A percentile compares a stretch with the other conserved stretches of the same genome.
Evolutionary conservation across 2,329 filamentous ascomycete species (phyloP).

Genomic region (Sclerotinia glacialis): DNA sequence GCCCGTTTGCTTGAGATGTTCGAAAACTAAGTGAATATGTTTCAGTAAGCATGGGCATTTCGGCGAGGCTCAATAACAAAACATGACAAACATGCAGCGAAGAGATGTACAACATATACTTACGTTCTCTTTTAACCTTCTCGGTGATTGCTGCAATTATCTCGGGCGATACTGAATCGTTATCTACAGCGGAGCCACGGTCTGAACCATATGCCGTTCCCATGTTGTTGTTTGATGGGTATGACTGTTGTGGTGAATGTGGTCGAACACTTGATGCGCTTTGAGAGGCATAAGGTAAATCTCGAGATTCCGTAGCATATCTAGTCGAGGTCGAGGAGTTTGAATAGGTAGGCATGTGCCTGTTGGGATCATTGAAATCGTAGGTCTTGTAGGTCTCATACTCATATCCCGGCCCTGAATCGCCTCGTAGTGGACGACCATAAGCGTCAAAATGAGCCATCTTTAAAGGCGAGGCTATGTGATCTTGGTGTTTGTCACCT

Average conservation of each 20-base stretch:
- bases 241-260: slow-evolving; percentile 25
- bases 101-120: slow-evolving; percentile 41
- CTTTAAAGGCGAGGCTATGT: slow-evolving; percentile 30
- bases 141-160: slow-evolving; percentile 60
- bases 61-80: slow-evolving; percentile 23
- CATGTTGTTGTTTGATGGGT: slow-evolving; percentile 29
- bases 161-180: slow-evolving; percentile 54
- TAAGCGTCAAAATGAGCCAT: slow-evolving; percentile 35
- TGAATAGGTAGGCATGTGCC: slow-evolving; percentile 28
- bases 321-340: slow-evolving; percentile 22
- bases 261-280: slow-evolving; percentile 26
- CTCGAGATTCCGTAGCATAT: slow-evolving; percentile 32
- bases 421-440: slow-evolving; percentile 28
- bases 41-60: slow-evolving; percentile 24
- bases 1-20: slow-evolving; percentile 40
- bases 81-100: slow-evolving; percentile 26
- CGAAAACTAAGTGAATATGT: slow-evolving; percentile 31
- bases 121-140: slow-evolving; percentile 53
- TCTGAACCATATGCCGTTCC: slow-evolving; percentile 28
- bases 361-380: slow-evolving; percentile 26
- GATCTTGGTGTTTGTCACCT: slow-evolving; percentile 26
- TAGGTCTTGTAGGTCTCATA: slow-evolving; percentile 23
- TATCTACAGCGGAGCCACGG: slow-evolving; percentile 23
- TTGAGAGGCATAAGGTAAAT: slow-evolving; percentile 27
- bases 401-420: slow-evolving; percentile 15